phyloP scores from a whole-genome alignment of 2,329 filamentous ascomycete species.

The Fusarium sp. region DNA sequence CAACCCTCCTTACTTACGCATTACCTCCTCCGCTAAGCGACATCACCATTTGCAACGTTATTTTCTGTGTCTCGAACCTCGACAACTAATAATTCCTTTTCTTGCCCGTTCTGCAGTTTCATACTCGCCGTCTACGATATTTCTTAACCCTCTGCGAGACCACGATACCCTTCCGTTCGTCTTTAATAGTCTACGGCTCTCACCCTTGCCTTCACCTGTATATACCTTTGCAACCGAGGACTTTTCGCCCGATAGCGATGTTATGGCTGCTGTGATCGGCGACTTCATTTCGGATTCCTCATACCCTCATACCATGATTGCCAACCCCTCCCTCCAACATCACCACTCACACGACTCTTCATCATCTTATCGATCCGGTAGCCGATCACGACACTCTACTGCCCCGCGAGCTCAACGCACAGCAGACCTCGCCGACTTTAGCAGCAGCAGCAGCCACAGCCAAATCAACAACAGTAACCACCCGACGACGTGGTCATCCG shows the following conservation, averaged over 20 bases:
- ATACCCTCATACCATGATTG: constrained; percentile 78
- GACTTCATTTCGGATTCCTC: constrained; percentile 80
- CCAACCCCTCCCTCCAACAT: constrained; percentile 60
- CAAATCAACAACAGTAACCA: constrained; percentile 9
- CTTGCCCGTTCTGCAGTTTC: constrained; percentile 33
- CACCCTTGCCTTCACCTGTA: not conserved
- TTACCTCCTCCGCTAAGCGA: constrained; percentile 21
- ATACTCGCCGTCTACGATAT: constrained; percentile 36
- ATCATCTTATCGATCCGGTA: constrained; percentile 46
- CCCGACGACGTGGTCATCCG: constrained; percentile 31
- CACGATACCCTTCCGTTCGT: constrained; percentile 38
- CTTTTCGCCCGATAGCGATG: constrained; percentile 50
- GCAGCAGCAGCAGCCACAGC: constrained; percentile 25
- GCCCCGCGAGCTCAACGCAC: constrained; percentile 46
- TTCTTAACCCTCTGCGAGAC: constrained; percentile 29
- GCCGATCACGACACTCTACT: constrained; percentile 46
- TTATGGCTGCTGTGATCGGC: constrained; percentile 73
- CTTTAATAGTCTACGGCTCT: constrained; percentile 21
- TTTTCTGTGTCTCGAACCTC: constrained; percentile 16
- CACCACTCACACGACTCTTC: constrained; percentile 56
- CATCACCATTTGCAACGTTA: constrained; percentile 22
- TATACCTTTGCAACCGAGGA: constrained; percentile 8
- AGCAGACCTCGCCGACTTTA: constrained; percentile 38
- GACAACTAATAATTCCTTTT: constrained; percentile 42
- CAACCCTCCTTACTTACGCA: constrained; percentile 9